Evolutionary conservation across 1,139 yeast genomes (phyloP), one percentile per base, ranked within the genome.

Genomic region (Lipomyces yarrowii): DNA sequence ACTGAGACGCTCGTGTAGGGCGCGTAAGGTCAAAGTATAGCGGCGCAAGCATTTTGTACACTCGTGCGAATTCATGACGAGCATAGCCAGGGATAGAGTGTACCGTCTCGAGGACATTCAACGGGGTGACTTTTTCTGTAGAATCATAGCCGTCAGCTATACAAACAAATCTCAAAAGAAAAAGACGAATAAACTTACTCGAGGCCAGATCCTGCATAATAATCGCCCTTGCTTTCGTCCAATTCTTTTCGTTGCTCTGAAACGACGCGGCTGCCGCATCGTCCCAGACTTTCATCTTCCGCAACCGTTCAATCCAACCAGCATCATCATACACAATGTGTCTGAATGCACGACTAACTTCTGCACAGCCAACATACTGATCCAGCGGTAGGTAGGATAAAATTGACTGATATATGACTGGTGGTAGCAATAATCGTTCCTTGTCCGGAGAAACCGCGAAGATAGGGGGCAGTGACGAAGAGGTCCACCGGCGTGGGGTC

Each of bases 271-370:
- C 73, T 7, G 60, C 69, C 1, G 73, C 78, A 21, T 69, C 70
- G 23, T 79, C 76, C 87, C 88, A 86, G 4, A 86, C 74, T 0
- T 83, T 85, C 77, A 89, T 79, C 35, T 73, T 75, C 68, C 75
- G 77, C 62, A 89, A 77, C 73, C 83, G 81, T 4, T 79, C 72
- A 4, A 82, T 74, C 93, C 93, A 89, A 32, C 86, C 74, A 18
- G 74, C 73, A 6, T 74, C 76, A 63, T 77, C 72, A 72, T 74
- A 71, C 5, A 76, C 76, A 15, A 78, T 75, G 52, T 76, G 73
- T 57, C 80, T 74, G 59, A 79, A 78, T 18, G 73, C 69, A 57
- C 78, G 75, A 68, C 79, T 79, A 7, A 83, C 79, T 55, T 69
- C 71, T 11, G 78, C 75, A 42, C 74, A 69, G 11, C 66, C 62